A percentile compares a stretch with the other conserved stretches of the same genome.
Conservation (phyloP, 768 basidiomycete genomes). For the Trametes elegans region DNA sequence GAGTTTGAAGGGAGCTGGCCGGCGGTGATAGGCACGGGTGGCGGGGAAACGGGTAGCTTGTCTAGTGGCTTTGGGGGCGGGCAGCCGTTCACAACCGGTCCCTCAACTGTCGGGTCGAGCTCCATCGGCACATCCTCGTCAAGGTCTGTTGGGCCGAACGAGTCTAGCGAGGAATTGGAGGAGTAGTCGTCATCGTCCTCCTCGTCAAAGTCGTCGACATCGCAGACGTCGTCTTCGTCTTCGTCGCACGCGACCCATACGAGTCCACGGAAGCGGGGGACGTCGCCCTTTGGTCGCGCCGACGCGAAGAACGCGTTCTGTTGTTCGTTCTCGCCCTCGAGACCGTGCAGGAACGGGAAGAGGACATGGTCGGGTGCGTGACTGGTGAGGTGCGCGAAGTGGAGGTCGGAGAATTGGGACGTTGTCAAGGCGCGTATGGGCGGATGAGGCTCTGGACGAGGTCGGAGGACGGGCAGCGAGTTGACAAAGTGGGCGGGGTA, state of each 20-base stretch:
- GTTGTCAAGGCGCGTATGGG: constrained; percentile 44
- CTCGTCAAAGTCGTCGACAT: constrained; percentile 30
- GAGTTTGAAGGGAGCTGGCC: constrained; percentile 11
- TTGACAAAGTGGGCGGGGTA: constrained; percentile 23
- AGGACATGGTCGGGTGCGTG: constrained; percentile 80
- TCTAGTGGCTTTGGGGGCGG: constrained; percentile 10
- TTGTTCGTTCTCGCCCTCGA: constrained; percentile 76
- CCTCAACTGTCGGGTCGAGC: constrained; percentile 15
- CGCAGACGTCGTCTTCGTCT: constrained; percentile 41
- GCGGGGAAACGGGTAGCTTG: constrained; percentile 6
- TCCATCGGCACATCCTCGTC: constrained; percentile 30
- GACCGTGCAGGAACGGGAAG: constrained; percentile 87
- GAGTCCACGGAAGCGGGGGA: constrained; percentile 57
- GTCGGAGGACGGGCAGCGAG: constrained; percentile 26
- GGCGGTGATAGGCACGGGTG: constrained; percentile 16
- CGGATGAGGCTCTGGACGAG: constrained; percentile 36
- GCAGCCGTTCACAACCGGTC: constrained; percentile 5
- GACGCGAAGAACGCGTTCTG: constrained; percentile 81
- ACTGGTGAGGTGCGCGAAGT: constrained; percentile 57
- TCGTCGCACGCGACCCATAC: constrained; percentile 83
- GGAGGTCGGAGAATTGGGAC: constrained; percentile 55
- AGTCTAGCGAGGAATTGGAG: constrained; percentile 27
- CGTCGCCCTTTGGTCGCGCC: constrained; percentile 21
- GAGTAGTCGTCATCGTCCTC: constrained; percentile 32
- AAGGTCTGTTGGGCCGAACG: constrained; percentile 27